Base-by-base conservation (phyloP, 2,329 filamentous ascomycete species). In the Akanthomyces lecanii region DNA sequence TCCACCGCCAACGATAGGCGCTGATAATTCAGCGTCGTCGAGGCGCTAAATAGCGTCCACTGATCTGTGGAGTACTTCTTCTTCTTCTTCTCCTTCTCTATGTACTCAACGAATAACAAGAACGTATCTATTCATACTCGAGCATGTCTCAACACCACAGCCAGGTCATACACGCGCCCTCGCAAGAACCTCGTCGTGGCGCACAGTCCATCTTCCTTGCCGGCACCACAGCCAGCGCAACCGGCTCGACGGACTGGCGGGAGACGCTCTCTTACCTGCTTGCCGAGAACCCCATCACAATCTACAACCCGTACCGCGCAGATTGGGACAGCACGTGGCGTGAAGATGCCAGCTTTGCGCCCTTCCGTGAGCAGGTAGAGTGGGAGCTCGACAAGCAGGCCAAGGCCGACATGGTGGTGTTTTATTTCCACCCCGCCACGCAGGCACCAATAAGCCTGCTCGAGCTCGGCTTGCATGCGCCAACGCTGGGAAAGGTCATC, bases 311-410 rank as follows among this genome's bases (percentile, higher is more conserved):
- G 0, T 74, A 79, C 21, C 79, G 83, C 3, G 64, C 73, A 4
- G 76, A 82, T 68, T 87, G 85, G 85, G 78, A 85, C 69, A 68
- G 71, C 33, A 76, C 70, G 6, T 83, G 80, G 77, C 71, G 66
- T 10, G 80, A 84, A 63, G 79, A 84, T 51, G 71, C 78, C 30
- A 67, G 71, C 0, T 78, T 78, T 64, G 65, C 66, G 2, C 76
- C 71, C 0, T 87, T 82, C 70, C 71, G 72, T n/a, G 70, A 78
- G 44, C 85, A 88, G 70, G 78, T 83, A 0, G 72, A 78, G 25
- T 88, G 85, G 84, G 85, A 88, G 73, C 75, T 87, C 1, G 74
- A 78, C 10, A 81, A 76, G 69, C 79, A 84, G 66, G 78, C 82
- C 10, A 63, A 65, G 3, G 81, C 81, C 2, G 77, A 80, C 66